These are phyloP conservation scores for Amesomyces nigricolor DNA, from an alignment of 2,329 filamentous ascomycete species.

Conservation along the genomic window DNA sequence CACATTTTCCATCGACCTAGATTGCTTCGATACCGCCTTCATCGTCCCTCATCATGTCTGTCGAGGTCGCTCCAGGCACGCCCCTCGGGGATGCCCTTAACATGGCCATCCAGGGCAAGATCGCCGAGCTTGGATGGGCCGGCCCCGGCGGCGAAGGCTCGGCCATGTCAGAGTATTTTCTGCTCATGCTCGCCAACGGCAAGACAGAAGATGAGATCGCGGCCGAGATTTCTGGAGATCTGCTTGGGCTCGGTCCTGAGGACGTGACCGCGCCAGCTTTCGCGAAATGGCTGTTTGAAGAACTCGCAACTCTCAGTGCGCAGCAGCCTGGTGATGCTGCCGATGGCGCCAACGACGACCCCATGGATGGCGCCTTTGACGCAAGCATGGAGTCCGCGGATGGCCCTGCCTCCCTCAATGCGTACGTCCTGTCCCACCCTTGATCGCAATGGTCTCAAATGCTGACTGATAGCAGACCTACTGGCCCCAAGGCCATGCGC, in stretches of 20 bases:
- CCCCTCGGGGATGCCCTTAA: conserved; percentile 81
- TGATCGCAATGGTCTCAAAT: not conserved
- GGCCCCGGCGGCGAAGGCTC: conserved; percentile 70
- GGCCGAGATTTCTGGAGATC: conserved; percentile 77
- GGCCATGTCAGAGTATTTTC: conserved; percentile 89
- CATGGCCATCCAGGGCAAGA: conserved; percentile 77
- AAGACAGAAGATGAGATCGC: conserved; percentile 89
- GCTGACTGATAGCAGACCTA: conserved; percentile 63
- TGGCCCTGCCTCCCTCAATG: conserved; percentile 41
- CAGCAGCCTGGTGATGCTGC: conserved; percentile 38
- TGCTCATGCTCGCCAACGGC: conserved; percentile 93
- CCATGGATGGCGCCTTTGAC: conserved; percentile 46
- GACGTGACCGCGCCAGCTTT: conserved; percentile 80
- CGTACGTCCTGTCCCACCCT: conserved; percentile 42
- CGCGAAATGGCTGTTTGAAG: conserved; percentile 86
- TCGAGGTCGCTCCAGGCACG: conserved; percentile 70
- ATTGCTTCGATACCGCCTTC: not conserved
- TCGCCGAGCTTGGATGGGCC: conserved; percentile 90
- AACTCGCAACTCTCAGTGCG: conserved; percentile 63
- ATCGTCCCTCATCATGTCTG: conserved; percentile 53
- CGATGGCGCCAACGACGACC: conserved; percentile 34
- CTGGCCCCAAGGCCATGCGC: conserved; percentile 92
- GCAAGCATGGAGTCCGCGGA: conserved; percentile 58
- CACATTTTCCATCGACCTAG: not conserved
- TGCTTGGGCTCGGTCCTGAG: conserved; percentile 75